Base-by-base conservation (phyloP, 1,284 basidiomycete genomes). In the Nidula niveotomentosa region DNA sequence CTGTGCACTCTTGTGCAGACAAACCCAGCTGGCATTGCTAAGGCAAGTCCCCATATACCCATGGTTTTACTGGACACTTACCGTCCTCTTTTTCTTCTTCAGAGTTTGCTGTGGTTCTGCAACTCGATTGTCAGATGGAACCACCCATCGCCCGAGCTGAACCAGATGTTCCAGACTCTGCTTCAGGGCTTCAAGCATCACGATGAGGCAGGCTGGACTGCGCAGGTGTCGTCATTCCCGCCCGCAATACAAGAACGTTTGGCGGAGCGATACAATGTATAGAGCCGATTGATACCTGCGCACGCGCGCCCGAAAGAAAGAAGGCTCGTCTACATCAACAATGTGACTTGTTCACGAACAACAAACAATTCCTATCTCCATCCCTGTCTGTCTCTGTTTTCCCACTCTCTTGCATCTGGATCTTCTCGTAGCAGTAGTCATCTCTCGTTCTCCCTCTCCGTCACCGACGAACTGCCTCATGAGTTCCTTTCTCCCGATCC, bases 91-190 rank as follows among this genome's bases (percentile, higher is more conserved):
- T 43, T 49, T 53, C 17, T 57, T 56, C n/a, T 55, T 23, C 72
- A 96, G 93, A 91, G 91, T 65, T 79, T 97, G 60, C 73, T 95
- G 48, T 96, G 92, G 88, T 97, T 97, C 83, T 95, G 94, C 72
- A 97, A 98, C 69, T 93, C 95, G n/a, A 91, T 97, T 54, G 91
- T 95, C 51, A 83, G 94, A 60, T 98, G 95, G 95, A 90, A 88
- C 56, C 83, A 86, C 54, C 95, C 95, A 0, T 96, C 94, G 1
- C 78, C 84, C 10, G 92, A 95, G 71, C 80, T 98, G 52, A 93
- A 96, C 70, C 79, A 78, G 56, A 96, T 96, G 91, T 98, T 98
- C 84, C 84, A 88, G 67, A 79, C 86, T 68, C 81, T 96, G 56
- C 73, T 96, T 55, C 82, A 79, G 52, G 91, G 91, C 17, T 94